phyloP scores from a whole-genome alignment of 2,329 filamentous ascomycete species.

The Penicillium nordicum region DNA sequence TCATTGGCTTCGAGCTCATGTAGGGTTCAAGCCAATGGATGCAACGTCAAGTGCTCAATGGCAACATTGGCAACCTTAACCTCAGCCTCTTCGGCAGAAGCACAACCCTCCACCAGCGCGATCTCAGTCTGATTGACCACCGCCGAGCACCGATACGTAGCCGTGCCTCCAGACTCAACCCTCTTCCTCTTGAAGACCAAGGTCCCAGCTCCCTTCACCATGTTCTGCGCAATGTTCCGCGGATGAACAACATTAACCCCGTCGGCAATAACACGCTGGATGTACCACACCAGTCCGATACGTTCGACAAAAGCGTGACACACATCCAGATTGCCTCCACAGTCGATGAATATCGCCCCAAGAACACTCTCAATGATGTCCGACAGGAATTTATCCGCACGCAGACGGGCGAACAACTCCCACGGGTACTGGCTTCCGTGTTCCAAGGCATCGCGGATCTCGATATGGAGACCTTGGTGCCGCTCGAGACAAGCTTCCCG shows the following conservation, averaged over 20 bases:
- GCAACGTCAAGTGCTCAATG: conserved; percentile 14
- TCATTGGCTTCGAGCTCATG: not conserved
- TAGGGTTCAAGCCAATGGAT: not conserved
- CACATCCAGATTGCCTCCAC: conserved; percentile 54
- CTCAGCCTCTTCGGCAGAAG: conserved; percentile 31
- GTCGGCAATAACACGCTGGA: conserved; percentile 58
- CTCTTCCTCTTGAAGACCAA: conserved; percentile 18
- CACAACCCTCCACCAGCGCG: conserved; percentile 23
- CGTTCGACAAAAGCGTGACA: conserved; percentile 61
- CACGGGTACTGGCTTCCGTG: conserved; percentile 66
- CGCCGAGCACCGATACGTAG: conserved; percentile 23
- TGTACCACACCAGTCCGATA: conserved; percentile 62
- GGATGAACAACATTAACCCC: conserved; percentile 58
- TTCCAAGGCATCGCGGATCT: conserved; percentile 52
- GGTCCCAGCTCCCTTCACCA: conserved; percentile 41
- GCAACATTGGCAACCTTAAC: conserved; percentile 23
- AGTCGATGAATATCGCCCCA: conserved; percentile 82
- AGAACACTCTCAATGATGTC: conserved; percentile 79
- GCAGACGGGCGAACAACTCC: conserved; percentile 63
- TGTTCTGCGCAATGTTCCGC: conserved; percentile 64
- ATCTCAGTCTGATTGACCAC: conserved; percentile 15
- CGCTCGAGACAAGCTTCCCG: conserved; percentile 38
- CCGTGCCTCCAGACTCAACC: conserved; percentile 10
- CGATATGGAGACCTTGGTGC: conserved; percentile 46
- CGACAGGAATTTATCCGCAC: conserved; percentile 72